Evolutionary conservation across 2,329 filamentous ascomycete species (phyloP).

Genomic region (Colletotrichum chrysophilum): DNA sequence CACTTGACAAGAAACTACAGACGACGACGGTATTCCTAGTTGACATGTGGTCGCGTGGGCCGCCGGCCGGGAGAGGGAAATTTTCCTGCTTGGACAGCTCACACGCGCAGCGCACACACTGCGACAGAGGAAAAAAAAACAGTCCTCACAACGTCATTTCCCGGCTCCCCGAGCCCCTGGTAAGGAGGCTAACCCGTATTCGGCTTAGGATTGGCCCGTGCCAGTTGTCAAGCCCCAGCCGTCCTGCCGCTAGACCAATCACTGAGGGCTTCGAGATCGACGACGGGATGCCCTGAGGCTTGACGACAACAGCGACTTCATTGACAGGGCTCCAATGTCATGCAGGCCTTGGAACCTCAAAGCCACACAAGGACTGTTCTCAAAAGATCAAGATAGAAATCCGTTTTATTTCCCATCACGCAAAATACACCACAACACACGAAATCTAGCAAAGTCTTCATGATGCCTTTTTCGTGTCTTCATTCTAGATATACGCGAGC

Average conservation of each 20-base stretch:
- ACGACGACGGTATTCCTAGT: neutral
- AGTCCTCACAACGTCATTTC: neutral
- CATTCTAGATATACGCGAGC: constrained; percentile 20
- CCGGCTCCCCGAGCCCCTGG: neutral
- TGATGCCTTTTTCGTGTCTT: constrained; percentile 17
- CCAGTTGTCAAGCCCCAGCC: neutral
- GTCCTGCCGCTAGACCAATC: neutral
- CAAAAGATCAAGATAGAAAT: neutral
- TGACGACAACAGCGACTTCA: neutral
- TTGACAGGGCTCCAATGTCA: neutral
- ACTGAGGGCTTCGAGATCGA: neutral
- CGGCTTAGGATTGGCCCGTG: neutral
- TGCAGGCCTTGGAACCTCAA: neutral
- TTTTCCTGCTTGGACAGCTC: constrained; percentile 8
- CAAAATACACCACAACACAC: neutral
- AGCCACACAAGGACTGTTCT: neutral
- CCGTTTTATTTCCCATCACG: neutral
- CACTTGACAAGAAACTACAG: neutral
- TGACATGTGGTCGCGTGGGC: constrained; percentile 20
- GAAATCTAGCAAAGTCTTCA: neutral
- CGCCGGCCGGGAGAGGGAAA: neutral
- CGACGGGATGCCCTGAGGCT: neutral
- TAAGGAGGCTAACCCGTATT: neutral
- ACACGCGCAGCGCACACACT: neutral
- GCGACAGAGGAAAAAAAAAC: neutral